Evolutionary conservation across 2,329 filamentous ascomycete species (phyloP).

Genomic region (Nannizziopsis arthrosporioides): DNA sequence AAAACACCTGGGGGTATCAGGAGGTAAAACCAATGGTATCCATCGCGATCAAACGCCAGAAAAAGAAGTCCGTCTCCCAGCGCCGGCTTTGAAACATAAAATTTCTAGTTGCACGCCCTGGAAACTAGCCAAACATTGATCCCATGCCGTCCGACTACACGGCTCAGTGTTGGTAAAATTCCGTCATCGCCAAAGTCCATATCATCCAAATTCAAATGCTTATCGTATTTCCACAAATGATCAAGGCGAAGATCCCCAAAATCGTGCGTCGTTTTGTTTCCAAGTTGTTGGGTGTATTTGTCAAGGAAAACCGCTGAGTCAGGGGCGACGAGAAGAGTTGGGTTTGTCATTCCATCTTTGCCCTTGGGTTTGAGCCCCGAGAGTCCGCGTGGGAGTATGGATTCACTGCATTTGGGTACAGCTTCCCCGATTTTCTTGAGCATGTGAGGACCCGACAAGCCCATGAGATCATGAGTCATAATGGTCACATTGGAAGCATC

Average conservation of each 20-base stretch:
- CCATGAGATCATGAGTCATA: constrained; percentile 39
- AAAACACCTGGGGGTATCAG: constrained; percentile 5
- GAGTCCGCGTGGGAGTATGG: neutral
- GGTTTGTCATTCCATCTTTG: constrained; percentile 5
- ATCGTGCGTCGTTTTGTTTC: neutral
- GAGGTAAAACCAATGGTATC: neutral
- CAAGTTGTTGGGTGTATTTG: constrained; percentile 19
- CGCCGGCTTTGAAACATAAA: neutral
- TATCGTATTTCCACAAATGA: constrained; percentile 34
- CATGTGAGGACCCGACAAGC: constrained; percentile 33
- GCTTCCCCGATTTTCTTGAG: constrained; percentile 27
- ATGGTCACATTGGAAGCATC: constrained; percentile 24
- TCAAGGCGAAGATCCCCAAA: constrained; percentile 19
- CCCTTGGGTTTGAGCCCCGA: constrained; percentile 10
- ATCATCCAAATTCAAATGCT: constrained; percentile 43
- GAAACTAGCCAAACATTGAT: constrained; percentile 39
- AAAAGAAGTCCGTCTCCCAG: neutral
- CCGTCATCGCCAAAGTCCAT: constrained; percentile 42
- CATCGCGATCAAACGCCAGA: neutral
- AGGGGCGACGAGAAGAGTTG: constrained; percentile 37
- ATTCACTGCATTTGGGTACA: constrained; percentile 24
- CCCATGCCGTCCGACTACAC: constrained; percentile 39
- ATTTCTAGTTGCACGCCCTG: neutral
- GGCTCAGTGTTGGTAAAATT: constrained; percentile 32
- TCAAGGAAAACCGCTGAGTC: constrained; percentile 35